Base-by-base conservation (phyloP, 306 rosid species). In the Dalbergia cochinchinensis region DNA sequence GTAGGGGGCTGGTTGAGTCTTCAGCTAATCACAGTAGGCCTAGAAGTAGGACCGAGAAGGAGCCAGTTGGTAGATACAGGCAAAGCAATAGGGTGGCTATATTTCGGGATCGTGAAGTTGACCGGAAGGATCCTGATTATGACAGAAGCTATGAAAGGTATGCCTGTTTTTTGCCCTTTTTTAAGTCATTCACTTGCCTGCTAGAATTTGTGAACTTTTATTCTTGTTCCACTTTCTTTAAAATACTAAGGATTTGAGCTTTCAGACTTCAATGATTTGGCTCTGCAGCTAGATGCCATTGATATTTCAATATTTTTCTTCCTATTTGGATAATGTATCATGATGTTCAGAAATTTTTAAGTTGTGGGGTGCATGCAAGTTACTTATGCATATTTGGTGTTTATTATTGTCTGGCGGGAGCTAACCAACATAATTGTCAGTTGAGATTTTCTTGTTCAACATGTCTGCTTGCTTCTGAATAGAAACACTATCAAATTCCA, bases 111-210 rank as follows among this genome's bases (percentile, higher is more conserved):
- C 97, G 94, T 41, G 98, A 95, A 64, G 78, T 89, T 83, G 99
- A 95, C 26, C 90, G 94, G 83, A 91, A 91, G 85, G 99, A 95
- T 87, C 99, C 99, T 50, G 99, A 95, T 86, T 95, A 90, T 79
- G 90, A 95, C 86, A 80, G 99, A 87, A 95, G 55, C 76, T 95
- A 95, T 71, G 99, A 93, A 33, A 90, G 99, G 99, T 95, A 83
- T 54, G 67, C 11, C 8, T 55, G 20, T 57, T 26, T 37, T 20
- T 67, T 62, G n/a, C 67, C 19, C 71, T 18, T 53, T 53, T 16
- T 47, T 63, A n/a, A 5, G 6, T 71, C 60, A 65, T 53, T 71
- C 19, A 26, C 7, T 48, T 60, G 55, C 73, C 16, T 41, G 69
- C 67, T 31, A n/a, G 34, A 11, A 12, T 74, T 68, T 50, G 14